phyloP scores from a whole-genome alignment of 441 rosid genomes.

The Jatropha podagrica region DNA sequence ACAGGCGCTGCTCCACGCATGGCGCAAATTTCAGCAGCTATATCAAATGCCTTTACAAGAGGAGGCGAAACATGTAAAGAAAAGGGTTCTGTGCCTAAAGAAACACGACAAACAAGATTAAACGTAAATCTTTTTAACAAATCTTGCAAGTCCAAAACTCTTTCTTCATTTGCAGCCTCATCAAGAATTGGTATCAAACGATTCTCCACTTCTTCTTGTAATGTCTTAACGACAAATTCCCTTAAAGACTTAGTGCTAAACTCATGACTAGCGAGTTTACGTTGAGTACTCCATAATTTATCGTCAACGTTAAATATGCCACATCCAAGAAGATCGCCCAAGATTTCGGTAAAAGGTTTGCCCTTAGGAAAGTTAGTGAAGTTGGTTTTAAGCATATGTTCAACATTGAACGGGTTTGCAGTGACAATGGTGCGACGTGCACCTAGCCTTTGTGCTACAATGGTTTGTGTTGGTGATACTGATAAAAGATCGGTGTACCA shows the following conservation, averaged over 20 bases:
- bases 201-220: conserved; percentile 49
- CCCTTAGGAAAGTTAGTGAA: conserved; percentile 82
- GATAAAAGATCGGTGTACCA: conserved; percentile 75
- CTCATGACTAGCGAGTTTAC: conserved; percentile 82
- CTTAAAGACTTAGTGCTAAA: conserved; percentile 57
- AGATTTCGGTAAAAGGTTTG: conserved; percentile 64
- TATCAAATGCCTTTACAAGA: conserved; percentile 58
- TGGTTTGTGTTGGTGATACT: conserved; percentile 52
- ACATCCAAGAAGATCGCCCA: conserved; percentile 71
- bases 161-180: conserved; percentile 22
- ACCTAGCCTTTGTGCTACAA: conserved; percentile 51
- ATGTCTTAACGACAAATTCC: conserved; percentile 46
- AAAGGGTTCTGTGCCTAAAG: conserved; percentile 47
- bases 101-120: conserved; percentile 43
- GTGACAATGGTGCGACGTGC: conserved; percentile 65
- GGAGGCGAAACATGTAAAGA: conserved; percentile 46
- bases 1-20: conserved; percentile 57
- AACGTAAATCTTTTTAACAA: conserved; percentile 56
- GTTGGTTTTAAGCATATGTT: conserved; percentile 62
- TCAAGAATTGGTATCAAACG: conserved; percentile 54
- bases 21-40: conserved; percentile 62
- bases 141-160: conserved; percentile 59
- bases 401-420: conserved; percentile 61
- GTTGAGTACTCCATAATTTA: conserved; percentile 61
- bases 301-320: conserved; percentile 82